Evolutionary conservation across 2,329 filamentous ascomycete genomes (phyloP), one percentile per base, ranked within the genome.

Genomic region (Hawksworthiomyces lignivorus): DNA sequence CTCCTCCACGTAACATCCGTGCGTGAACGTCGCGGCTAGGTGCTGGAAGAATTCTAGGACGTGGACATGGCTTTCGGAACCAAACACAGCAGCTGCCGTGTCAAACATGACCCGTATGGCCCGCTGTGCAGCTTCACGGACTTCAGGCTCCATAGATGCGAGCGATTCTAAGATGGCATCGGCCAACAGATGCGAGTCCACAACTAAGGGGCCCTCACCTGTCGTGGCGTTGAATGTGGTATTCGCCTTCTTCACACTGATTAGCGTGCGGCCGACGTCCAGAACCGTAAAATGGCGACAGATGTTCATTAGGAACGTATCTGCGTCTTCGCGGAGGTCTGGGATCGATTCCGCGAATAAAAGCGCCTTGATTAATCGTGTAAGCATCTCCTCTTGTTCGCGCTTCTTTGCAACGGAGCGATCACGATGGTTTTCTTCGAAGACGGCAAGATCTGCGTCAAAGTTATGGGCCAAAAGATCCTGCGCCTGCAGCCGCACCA

Each of bases 1-100:
- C 55, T 98, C 92, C 59, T 98, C 90, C 54, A 92, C 88, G 54
- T 96, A 89, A 60, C 92, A 98, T 50, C 87, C 88, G 59, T 98
- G 92, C 53, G 87, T 92, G 59, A 97, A 95, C 1, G 81, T 82
- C 46, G 80, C 84, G 29, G 84, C 82, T 6, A 98, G 70, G 54
- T 90, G 82, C 45, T 73, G 75, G 64, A 98, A 98, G 62, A 98
- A 87, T 1, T 83, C 79, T 8, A 98, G 72, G 43, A 80, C 80
- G 26, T 85, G 78, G 24, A 89, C 80, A 40, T 84, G 75, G 18
- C 73, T 74, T 29, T 81, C 69, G 1, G 77, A 79, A 3, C 89
- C 89, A 50, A 97, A 87, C 26, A 98, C 87, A 7, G 78, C 80
- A 18, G 72, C 71, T 2, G 87, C 80, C 12, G 87, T 77, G 48